These are phyloP conservation scores for Brassica juncea DNA, from an alignment of 345 rosid species.

Conservation along the genomic window DNA sequence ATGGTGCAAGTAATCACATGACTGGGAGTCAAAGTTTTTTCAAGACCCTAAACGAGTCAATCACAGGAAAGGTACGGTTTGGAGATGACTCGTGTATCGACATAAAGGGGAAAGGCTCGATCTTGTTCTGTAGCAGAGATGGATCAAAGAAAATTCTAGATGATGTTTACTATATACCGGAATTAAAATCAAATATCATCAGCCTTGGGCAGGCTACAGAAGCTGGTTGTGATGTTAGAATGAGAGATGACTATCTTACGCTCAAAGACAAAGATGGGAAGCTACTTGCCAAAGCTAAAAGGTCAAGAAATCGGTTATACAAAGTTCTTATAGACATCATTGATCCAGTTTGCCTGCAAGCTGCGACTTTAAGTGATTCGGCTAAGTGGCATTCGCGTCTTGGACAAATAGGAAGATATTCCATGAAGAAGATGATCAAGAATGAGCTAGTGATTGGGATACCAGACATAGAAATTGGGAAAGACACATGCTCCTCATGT, in stretches of 20 bases:
- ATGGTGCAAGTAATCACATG: background rate
- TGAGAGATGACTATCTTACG: too few species aligned
- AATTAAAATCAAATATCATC: too few species aligned
- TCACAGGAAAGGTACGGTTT: background rate
- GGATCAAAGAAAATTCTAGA: too few species aligned
- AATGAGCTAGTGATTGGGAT: background rate
- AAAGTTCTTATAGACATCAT: too few species aligned
- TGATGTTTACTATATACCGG: too few species aligned
- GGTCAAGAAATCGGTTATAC: too few species aligned
- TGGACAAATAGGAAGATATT: background rate
- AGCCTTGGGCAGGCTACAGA: too few species aligned
- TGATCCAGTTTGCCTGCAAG: background rate
- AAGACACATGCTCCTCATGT: background rate
- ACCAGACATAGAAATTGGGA: background rate
- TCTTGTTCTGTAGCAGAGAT: too few species aligned
- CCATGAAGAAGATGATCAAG: background rate
- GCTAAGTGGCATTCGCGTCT: background rate
- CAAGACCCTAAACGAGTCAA: background rate
- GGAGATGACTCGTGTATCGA: background rate
- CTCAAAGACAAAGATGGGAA: too few species aligned
- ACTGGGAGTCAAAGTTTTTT: background rate
- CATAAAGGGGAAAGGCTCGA: too few species aligned
- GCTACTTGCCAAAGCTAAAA: too few species aligned
- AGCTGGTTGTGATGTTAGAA: too few species aligned
- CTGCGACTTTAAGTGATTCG: background rate